These are phyloP conservation scores for Cercophora sp. DNA, from an alignment of 495 filamentous ascomycete genomes.

Conservation along the genomic window DNA sequence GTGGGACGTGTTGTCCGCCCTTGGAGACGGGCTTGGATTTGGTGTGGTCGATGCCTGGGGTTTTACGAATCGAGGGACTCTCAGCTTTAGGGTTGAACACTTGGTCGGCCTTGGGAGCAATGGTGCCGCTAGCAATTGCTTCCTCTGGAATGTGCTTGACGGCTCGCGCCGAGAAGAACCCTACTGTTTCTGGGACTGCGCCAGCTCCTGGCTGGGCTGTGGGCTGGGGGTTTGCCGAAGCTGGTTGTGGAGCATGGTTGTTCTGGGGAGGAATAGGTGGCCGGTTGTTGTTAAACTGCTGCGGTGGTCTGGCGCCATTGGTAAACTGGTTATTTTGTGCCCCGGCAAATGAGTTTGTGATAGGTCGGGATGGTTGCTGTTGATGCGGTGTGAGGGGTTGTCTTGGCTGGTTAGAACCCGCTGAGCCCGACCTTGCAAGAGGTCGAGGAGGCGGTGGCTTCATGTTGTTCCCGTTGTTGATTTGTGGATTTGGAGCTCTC, in stretches of 20 bases:
- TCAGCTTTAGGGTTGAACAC: slow-evolving; percentile 79
- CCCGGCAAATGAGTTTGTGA: slow-evolving; percentile 15
- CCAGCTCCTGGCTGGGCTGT: slow-evolving; percentile 13
- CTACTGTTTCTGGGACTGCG: slow-evolving; percentile 17
- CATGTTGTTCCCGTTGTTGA: slow-evolving; percentile 10
- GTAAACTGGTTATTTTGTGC: slow-evolving; percentile 14
- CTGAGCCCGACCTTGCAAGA: slow-evolving; percentile 20
- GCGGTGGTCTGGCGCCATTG: slow-evolving; percentile 13
- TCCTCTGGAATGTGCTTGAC: slow-evolving; percentile 43
- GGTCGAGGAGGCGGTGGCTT: slow-evolving; percentile 38
- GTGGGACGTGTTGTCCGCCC: slow-evolving; percentile 38
- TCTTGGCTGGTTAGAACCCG: slow-evolving; percentile 23
- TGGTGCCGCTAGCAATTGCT: slow-evolving; percentile 31
- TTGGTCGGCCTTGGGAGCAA: slow-evolving; percentile 43
- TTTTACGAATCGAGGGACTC: slow-evolving; percentile 83
- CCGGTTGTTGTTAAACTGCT: slow-evolving; percentile 28
- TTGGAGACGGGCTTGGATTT: slow-evolving; percentile 62
- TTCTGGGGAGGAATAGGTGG: slow-evolving; percentile 14
- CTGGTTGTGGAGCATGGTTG: slow-evolving; percentile 26
- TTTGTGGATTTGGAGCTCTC: slow-evolving; percentile 2
- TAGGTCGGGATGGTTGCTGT: slow-evolving; percentile 18
- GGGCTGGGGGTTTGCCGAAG: slow-evolving; percentile 23
- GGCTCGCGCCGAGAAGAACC: slow-evolving; percentile 74
- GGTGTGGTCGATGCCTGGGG: slow-evolving; percentile 79
- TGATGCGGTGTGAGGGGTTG: slow-evolving; percentile 39